Evolutionary conservation across 2,329 filamentous ascomycete species (phyloP).

Genomic region (Cladophialophora psammophila): DNA sequence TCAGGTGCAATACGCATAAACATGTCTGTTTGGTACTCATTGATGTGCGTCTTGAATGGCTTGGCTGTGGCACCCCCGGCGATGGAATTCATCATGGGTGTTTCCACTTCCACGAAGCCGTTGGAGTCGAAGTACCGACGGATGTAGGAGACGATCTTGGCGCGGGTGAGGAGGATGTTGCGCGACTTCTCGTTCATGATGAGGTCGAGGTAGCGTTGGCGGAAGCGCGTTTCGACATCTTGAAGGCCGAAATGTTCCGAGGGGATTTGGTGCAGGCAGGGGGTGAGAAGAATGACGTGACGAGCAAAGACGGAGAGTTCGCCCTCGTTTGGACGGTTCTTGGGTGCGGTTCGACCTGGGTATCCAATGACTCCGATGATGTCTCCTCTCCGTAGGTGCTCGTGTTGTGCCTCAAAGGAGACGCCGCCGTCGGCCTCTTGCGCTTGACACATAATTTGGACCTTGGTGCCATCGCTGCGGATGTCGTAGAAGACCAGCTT

Average conservation of each 20-base stretch:
- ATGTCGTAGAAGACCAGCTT: conserved; percentile 95
- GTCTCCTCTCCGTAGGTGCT: conserved; percentile 87
- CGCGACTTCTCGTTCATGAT: conserved; percentile 94
- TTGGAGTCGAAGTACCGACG: conserved; percentile 86
- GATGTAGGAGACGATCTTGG: conserved; percentile 88
- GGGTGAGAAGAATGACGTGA: conserved; percentile 84
- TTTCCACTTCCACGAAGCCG: conserved; percentile 94
- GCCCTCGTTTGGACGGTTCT: conserved; percentile 79
- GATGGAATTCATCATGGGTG: conserved; percentile 96
- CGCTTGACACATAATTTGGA: conserved; percentile 92
- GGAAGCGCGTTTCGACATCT: conserved; percentile 90
- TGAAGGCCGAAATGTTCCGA: conserved; percentile 94
- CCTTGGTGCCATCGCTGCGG: conserved; percentile 74
- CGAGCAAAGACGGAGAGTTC: conserved; percentile 93
- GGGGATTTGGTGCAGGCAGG: conserved; percentile 89
- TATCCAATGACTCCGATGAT: conserved; percentile 88
- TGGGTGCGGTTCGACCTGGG: conserved; percentile 84
- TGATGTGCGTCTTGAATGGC: conserved; percentile 95
- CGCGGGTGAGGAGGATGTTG: conserved; percentile 81
- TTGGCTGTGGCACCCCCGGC: conserved; percentile 94
- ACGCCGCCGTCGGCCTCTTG: conserved; percentile 74
- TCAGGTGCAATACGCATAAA: conserved; percentile 96
- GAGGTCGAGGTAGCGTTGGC: conserved; percentile 91
- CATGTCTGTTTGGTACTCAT: conserved; percentile 92
- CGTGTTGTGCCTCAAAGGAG: conserved; percentile 86